A percentile compares a stretch with the other conserved stretches of the same genome.
Conservation (phyloP, 2,329 filamentous ascomycete genomes). For the Colletotrichum filicis region DNA sequence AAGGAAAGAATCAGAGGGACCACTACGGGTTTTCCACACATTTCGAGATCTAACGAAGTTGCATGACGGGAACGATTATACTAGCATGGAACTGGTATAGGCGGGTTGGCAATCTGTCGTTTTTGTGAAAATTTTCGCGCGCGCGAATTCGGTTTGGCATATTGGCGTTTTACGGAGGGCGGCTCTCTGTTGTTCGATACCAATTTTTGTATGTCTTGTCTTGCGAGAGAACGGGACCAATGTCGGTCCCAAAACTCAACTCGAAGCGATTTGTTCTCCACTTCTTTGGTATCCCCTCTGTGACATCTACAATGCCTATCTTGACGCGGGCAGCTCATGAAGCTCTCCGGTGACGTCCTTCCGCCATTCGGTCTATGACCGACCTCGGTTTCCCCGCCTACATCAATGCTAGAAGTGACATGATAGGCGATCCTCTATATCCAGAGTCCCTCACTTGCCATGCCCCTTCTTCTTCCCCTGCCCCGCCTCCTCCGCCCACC, state of each 20-base stretch:
- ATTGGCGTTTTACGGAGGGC: conserved; percentile 25
- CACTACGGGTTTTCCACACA: not conserved
- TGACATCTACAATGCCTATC: not conserved
- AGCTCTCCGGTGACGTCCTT: not conserved
- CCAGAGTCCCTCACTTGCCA: not conserved
- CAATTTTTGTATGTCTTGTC: conserved; percentile 32
- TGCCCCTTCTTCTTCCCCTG: conserved; percentile 55
- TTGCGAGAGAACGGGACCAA: conserved; percentile 2
- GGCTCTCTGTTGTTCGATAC: conserved; percentile 34
- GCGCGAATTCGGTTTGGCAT: not conserved
- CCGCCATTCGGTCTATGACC: not conserved
- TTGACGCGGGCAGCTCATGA: no score
- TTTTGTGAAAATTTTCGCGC: conserved; percentile 8
- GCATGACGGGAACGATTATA: conserved; percentile 26
- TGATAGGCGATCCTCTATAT: no score
- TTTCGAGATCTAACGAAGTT: conserved; percentile 19
- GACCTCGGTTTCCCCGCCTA: no score
- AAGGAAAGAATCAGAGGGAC: not conserved
- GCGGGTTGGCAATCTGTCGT: conserved; percentile 30
- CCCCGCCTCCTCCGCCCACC: conserved; percentile 68
- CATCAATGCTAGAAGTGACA: no score
- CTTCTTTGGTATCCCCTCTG: not conserved
- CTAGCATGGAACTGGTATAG: conserved; percentile 26
- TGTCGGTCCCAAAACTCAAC: not conserved
- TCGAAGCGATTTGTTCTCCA: conserved; percentile 10